Evolutionary conservation across 208 protist species (phyloP).

Genomic region (Leishmania lainsoni): DNA sequence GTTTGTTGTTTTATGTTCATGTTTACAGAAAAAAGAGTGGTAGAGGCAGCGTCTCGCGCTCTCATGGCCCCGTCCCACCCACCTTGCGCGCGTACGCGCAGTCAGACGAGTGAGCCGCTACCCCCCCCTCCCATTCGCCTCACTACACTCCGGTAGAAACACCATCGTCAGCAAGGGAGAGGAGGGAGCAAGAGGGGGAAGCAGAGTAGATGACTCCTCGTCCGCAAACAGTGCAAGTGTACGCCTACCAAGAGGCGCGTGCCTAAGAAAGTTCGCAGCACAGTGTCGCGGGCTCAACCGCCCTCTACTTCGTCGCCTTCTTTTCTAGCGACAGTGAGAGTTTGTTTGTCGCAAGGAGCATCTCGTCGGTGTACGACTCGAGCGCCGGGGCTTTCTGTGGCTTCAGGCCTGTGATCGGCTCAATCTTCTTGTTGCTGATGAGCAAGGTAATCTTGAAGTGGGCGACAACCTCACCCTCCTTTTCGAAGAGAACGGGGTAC

Average conservation of each 20-base stretch:
- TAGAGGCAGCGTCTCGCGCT: not conserved
- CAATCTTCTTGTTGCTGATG: constrained; percentile 90
- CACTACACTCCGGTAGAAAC: not conserved
- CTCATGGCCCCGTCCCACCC: not conserved
- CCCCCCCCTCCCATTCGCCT: not conserved
- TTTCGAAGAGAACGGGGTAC: constrained; percentile 97
- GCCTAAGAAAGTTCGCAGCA: not conserved
- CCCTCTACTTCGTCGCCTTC: constrained; percentile 23
- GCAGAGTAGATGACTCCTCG: not conserved
- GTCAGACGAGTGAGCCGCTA: not conserved
- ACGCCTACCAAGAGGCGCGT: not conserved
- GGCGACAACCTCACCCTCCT: constrained; percentile 87
- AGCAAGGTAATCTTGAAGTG: constrained; percentile 93
- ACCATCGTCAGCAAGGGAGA: not conserved
- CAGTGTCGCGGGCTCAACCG: not conserved
- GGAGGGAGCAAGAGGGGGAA: not conserved
- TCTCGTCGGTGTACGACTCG: constrained; percentile 83
- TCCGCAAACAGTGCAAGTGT: not conserved
- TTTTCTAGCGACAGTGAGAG: constrained; percentile 85
- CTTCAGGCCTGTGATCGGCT: constrained; percentile 89
- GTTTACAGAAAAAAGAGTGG: constrained; percentile 16
- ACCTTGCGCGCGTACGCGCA: not conserved
- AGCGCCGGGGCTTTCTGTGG: constrained; percentile 81
- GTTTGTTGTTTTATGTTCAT: constrained; percentile 17
- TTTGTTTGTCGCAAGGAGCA: constrained; percentile 82